Evolutionary conservation across 1,284 basidiomycete genomes (phyloP), one percentile per base, ranked within the genome.

Genomic region (Wallemia hederae): DNA sequence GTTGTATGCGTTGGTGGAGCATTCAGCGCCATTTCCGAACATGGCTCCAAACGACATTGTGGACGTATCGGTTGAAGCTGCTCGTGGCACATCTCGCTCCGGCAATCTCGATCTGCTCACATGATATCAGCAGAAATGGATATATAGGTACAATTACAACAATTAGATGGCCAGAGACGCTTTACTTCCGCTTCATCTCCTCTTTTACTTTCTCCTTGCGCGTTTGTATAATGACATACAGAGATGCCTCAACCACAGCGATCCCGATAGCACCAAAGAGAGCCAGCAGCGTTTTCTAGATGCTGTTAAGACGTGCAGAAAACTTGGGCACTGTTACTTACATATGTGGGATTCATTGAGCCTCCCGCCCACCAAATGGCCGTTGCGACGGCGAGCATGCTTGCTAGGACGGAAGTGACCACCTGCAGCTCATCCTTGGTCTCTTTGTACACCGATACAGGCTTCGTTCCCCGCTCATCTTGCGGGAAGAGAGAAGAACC

Each of bases 11-110:
- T 81, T 77, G 24, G 81, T 78, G 7, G 83, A 83, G 71, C 91
- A 94, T 72, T 92, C 91, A 60, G 88, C 80, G 64, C 89, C 90
- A 61, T 85, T 89, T 9, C 56, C 27, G 65, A 96, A 80, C 64
- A 96, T 78, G 62, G 73, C 69, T 60, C 70, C 67, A 64, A 74
- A 72, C 15, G 71, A 65, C 70, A 72, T 71, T 1, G 27, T 62
- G 14, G n/a, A n/a, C n/a, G n/a, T n/a, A n/a, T n/a, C 39, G 11
- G 39, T 49, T 33, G 39, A 7, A 15, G 39, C n/a, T n/a, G n/a
- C n/a, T n/a, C n/a, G n/a, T n/a, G 22, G n/a, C 22, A 49, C 11
- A 31, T 17, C 29, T 7, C 7, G 29, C 29, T 31, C 29, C 29
- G 29, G 29, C 29, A 31, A 31, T 31, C 7, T 31, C 29, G 29